Base-by-base conservation (phyloP, 2,329 filamentous ascomycete species). In the Bipolaris zeicola region DNA sequence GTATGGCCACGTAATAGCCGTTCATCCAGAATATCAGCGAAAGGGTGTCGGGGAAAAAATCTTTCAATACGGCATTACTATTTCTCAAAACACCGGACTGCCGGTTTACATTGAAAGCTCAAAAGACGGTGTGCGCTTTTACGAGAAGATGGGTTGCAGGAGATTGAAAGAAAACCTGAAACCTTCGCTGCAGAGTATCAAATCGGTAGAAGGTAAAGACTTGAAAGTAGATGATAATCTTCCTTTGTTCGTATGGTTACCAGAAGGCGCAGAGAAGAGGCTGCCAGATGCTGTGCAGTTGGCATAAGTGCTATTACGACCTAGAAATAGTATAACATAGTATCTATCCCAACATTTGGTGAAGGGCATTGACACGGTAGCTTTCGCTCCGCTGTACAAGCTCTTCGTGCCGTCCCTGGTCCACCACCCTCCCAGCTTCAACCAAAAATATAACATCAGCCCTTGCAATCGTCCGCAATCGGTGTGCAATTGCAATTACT, bases 101-200 rank as follows among this genome's bases (percentile, higher is more conserved):
- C 80, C 80, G 3, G 69, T 81, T 3, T 82, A 82, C 67, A 75
- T 82, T 38, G 81, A 83, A 65, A 78, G 79, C 1, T 81, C 79
- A 0, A 76, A 72, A 3, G 72, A 74, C 4, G 79, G 78, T 0
- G 69, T 76, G 36, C 69, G 68, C 6, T 68, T 83, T 26, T 83
- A 83, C 65, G 70, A 76, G 55, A 82, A 78, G 57, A 73, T 80
- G 62, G 81, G 81, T 2, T 83, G 81, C 61, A 68, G 72, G 47
- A 69, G 69, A 49, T 62, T 82, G 5, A 71, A 75, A 2, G 73
- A 78, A 38, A 77, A 70, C 14, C 65, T 79, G 18, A 71, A 79
- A 7, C 78, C 80, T 67, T 75, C 72, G 50, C 68, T 70, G 20
- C 70, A 72, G 20, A 55, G 75, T 4, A 60, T 38, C n/a, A 11